Conservation (phyloP, 768 basidiomycete species). For the Mycena maculata region DNA sequence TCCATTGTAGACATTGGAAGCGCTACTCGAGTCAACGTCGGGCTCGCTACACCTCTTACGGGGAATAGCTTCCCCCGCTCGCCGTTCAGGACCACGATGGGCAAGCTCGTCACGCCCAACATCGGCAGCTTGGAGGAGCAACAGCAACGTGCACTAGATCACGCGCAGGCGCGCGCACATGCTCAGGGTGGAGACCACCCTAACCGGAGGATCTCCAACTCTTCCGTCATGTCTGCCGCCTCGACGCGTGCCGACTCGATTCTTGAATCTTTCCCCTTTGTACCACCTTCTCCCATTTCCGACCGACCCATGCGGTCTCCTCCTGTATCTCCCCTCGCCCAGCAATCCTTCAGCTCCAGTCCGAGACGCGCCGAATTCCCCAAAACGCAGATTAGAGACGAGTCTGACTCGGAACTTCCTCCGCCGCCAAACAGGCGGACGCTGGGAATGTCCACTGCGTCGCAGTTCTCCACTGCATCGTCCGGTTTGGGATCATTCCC, state of each 20-base stretch:
- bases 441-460: conserved; percentile 80
- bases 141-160: conserved; percentile 71
- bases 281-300: conserved; percentile 91
- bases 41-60: conserved; percentile 50
- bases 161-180: conserved; percentile 70
- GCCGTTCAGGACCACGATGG: conserved; percentile 72
- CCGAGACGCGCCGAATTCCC: conserved; percentile 26
- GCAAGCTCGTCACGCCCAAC: conserved; percentile 65
- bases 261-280: conserved; percentile 88
- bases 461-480: conserved; percentile 81
- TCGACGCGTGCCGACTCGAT: conserved; percentile 87
- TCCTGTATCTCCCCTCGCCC: conserved; percentile 76
- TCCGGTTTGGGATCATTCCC: conserved; percentile 88
- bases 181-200: conserved; percentile 60
- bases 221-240: conserved; percentile 73
- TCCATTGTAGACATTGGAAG: conserved; percentile 70
- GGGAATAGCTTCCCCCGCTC: conserved; percentile 54
- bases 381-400: conserved; percentile 31
- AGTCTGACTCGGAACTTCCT: conserved; percentile 51
- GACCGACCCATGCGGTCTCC: conserved; percentile 80
- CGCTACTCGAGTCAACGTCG: conserved; percentile 77
- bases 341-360: conserved; percentile 56
- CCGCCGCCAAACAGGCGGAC: conserved; percentile 70
- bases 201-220: conserved; percentile 67
- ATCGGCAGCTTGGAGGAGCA: conserved; percentile 68